These are phyloP conservation scores for Ustulina deusta DNA, from an alignment of 2,329 filamentous ascomycete genomes.

Conservation along the genomic window DNA sequence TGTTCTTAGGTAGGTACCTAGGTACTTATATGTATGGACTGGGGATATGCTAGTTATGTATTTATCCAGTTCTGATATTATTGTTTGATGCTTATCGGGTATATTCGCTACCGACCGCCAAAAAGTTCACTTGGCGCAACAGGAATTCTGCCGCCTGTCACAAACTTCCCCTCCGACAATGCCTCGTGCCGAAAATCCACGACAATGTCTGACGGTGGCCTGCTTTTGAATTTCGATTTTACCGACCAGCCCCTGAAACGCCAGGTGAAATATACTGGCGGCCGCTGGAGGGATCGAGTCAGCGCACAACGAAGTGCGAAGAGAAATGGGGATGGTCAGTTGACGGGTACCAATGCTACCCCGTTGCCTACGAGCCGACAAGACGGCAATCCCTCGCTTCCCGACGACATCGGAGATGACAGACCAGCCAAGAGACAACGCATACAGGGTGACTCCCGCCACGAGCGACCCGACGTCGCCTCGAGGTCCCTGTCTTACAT, in stretches of 20 bases:
- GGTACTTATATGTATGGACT: too few species aligned
- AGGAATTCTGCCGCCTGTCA: constrained; percentile 46
- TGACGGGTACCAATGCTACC: constrained; percentile 49
- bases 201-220: constrained; percentile 90
- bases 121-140: constrained; percentile 43
- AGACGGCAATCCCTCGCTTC: constrained; percentile 37
- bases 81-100: constrained; percentile 12
- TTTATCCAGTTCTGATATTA: background rate
- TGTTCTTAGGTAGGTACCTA: too few species aligned
- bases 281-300: constrained; percentile 91
- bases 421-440: constrained; percentile 62
- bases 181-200: constrained; percentile 3
- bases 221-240: constrained; percentile 92
- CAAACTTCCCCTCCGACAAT: constrained; percentile 32
- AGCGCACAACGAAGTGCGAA: constrained; percentile 76
- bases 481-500: constrained; percentile 49
- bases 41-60: constrained; percentile 4
- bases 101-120: constrained; percentile 41
- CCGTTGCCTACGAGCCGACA: constrained; percentile 47
- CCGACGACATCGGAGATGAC: constrained; percentile 43
- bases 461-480: constrained; percentile 37
- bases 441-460: constrained; percentile 42
- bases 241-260: constrained; percentile 73
- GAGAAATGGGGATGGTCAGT: constrained; percentile 45
- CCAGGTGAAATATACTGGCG: constrained; percentile 80